These are phyloP conservation scores for Phytophthora hibernalis DNA, from an alignment of 352 stramenopile species.

Conservation along the genomic window DNA sequence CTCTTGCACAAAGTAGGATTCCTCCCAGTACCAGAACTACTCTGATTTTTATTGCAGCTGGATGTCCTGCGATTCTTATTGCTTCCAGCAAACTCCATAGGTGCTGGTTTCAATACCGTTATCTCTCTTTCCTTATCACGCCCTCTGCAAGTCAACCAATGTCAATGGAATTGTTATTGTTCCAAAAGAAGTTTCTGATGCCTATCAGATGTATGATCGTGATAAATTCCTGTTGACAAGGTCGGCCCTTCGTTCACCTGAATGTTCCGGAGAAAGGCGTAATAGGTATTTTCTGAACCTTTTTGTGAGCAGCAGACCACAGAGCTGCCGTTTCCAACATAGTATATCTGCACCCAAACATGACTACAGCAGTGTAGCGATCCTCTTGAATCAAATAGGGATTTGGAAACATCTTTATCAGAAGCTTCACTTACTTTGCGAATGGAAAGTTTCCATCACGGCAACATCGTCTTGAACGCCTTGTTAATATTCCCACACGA, in stretches of 20 bases:
- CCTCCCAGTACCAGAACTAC: not conserved
- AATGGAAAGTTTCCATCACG: constrained; percentile 2
- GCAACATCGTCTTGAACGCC: not conserved
- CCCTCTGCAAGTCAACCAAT: constrained; percentile 5
- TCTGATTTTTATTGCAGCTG: constrained; percentile 4
- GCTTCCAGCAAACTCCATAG: not conserved
- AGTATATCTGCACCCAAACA: constrained; percentile 4
- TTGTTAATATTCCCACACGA: constrained; percentile 2
- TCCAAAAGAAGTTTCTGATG: not conserved
- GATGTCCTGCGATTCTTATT: not conserved
- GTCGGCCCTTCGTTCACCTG: not conserved
- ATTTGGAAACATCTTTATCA: not conserved
- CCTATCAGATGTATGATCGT: constrained; percentile 5
- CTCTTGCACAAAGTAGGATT: not conserved
- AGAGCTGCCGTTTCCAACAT: not conserved
- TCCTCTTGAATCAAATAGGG: not conserved
- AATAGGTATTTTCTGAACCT: not conserved
- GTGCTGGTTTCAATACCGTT: not conserved
- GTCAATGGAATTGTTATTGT: constrained; percentile 11
- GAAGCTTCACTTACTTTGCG: not conserved
- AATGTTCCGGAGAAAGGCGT: constrained; percentile 1
- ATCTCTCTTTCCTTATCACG: not conserved
- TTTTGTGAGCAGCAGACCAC: constrained; percentile 1
- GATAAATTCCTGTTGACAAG: constrained; percentile 5
- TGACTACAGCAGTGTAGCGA: constrained; percentile 11